These are phyloP conservation scores for Gnomoniopsis sp. DNA, from an alignment of 2,329 filamentous ascomycete genomes.

Conservation along the genomic window DNA sequence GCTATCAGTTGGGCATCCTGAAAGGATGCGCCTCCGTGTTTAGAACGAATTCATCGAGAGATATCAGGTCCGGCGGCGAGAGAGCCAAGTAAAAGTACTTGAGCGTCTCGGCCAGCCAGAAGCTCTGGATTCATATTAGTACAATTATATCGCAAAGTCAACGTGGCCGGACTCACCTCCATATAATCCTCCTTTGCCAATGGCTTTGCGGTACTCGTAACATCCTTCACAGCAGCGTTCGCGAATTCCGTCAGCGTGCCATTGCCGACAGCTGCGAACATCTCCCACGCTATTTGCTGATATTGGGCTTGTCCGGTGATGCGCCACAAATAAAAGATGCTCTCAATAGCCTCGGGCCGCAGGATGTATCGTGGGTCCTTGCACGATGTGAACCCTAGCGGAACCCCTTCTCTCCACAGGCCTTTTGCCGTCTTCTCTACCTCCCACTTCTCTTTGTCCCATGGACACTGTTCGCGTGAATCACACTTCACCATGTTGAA, in stretches of 20 bases:
- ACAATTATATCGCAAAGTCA: background rate
- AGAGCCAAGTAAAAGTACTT: conserved; percentile 91
- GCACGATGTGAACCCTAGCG: conserved; percentile 60
- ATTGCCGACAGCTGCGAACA: conserved; percentile 45
- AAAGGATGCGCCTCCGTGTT: conserved; percentile 63
- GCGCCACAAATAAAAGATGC: conserved; percentile 50
- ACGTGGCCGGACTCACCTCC: conserved; percentile 26
- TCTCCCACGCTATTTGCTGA: conserved; percentile 50
- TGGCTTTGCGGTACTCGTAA: conserved; percentile 37
- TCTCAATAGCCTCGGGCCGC: conserved; percentile 32
- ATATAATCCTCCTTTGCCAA: conserved; percentile 37
- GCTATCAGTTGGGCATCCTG: conserved; percentile 36
- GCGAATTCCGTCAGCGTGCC: conserved; percentile 44
- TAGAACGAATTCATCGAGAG: conserved; percentile 65
- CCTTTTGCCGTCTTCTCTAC: conserved; percentile 18
- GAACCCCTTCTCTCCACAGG: conserved; percentile 28
- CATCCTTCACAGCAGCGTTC: conserved; percentile 45
- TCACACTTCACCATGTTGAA: conserved; percentile 42
- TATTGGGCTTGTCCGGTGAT: conserved; percentile 45
- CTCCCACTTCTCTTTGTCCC: conserved; percentile 34
- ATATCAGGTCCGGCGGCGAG: conserved; percentile 61
- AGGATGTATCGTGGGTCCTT: conserved; percentile 48
- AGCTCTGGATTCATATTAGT: conserved; percentile 67
- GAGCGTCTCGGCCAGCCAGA: conserved; percentile 86
- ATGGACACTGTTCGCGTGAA: conserved; percentile 37